Conservation (phyloP, 2,329 filamentous ascomycete genomes). For the Venturia pyrina region DNA sequence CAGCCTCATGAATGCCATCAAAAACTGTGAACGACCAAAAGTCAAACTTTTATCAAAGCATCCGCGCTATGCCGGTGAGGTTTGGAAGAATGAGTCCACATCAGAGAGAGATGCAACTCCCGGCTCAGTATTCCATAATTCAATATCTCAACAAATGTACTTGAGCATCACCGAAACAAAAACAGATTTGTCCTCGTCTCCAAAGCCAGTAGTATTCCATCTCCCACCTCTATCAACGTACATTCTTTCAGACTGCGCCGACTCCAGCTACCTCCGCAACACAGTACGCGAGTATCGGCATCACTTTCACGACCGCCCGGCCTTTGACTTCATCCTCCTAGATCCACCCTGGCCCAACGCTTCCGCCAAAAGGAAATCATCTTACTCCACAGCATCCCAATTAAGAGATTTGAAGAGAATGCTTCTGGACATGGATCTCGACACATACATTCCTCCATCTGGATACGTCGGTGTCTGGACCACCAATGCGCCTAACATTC, state of each 20-base stretch:
- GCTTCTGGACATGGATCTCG: constrained; percentile 36
- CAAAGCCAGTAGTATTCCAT: constrained; percentile 21
- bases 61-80: no score
- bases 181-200: neutral
- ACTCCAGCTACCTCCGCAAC: constrained; percentile 26
- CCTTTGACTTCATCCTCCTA: constrained; percentile 58
- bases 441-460: constrained; percentile 40
- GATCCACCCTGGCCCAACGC: constrained; percentile 78
- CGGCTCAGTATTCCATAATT: neutral
- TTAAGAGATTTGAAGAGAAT: constrained; percentile 37
- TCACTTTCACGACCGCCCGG: constrained; percentile 15
- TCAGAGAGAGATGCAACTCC: neutral
- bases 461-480: constrained; percentile 25
- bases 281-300: constrained; percentile 23
- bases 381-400: constrained; percentile 40
- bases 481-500: constrained; percentile 58
- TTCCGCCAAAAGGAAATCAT: constrained; percentile 54
- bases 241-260: constrained; percentile 38
- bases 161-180: neutral
- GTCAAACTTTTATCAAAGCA: constrained; percentile 10
- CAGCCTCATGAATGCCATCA: neutral
- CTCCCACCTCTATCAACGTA: constrained; percentile 41
- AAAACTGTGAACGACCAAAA: neutral
- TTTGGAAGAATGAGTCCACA: neutral
- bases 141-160: neutral